Base-by-base conservation (phyloP, 495 filamentous ascomycete species). In the Thozetella sp. region DNA sequence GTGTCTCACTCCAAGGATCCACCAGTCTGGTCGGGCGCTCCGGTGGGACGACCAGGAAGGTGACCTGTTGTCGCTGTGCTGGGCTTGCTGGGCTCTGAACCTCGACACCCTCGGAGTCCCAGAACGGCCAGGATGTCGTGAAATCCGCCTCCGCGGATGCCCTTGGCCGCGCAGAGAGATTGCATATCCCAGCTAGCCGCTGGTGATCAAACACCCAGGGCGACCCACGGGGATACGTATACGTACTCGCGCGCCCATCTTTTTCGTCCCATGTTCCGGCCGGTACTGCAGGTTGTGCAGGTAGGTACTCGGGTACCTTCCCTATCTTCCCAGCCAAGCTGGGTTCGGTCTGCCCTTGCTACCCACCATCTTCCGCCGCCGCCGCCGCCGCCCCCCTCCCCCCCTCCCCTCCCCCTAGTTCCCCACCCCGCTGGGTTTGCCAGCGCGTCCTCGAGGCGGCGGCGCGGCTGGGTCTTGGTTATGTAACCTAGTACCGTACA, bases 1-100 rank as follows among this genome's bases (percentile, higher is more conserved):
- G 43, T 48, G 43, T 48, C 43, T 48, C 43, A 48, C 43, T 48
- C 43, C 43, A 48, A n/a, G 43, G 43, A 48, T 48, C 43, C 43
- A 48, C 43, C 43, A 48, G 43, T 48, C 43, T 48, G 43, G 43
- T 48, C 43, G 43, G 43, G 10, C 11, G 43, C 43, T 48, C 43
- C 43, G 43, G 43, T 48, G 43, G 10, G 20, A 48, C 43, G 43
- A 20, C 3, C 43, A 48, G 43, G 10, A 48, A 19, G 10, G 20
- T 48, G 43, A 48, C 4, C 43, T 13, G 6, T n/a, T 48, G 11
- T 48, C 43, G 43, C n/a, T 20, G 9, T n/a, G n/a, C n/a, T n/a
- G n/a, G n/a, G n/a, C n/a, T n/a, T n/a, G n/a, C n/a, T n/a, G n/a
- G n/a, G n/a, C 43, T n/a, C n/a, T 19, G 43, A n/a, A 48, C 43